Base-by-base conservation (phyloP, 2,329 filamentous ascomycete genomes). In the Davidsoniella eucalypti region DNA sequence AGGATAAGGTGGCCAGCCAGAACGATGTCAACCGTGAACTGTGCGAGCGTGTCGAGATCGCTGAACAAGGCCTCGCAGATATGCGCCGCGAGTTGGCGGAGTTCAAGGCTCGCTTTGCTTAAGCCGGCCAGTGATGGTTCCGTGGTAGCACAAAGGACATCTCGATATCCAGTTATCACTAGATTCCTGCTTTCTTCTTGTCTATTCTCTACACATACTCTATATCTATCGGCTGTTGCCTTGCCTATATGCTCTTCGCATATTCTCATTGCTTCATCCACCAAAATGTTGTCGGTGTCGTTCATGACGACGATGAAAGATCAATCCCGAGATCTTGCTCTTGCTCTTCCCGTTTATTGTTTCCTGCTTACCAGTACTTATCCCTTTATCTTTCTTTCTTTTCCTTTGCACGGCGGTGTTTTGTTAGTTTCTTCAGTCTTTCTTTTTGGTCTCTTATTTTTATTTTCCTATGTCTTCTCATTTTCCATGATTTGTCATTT, bases 61-160 rank as follows among this genome's bases (percentile, higher is more conserved):
- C 44, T 10, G 51, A 47, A 36, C 36, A 38, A 29, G 41, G 26
- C 17, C 21, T 50, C 29, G 49, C 47, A 9, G 37, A 42, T 23
- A 53, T 53, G 47, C 47, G 48, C 5, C 42, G 36, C n/a, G 52
- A 53, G 17, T 47, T 53, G 33, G 44, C 44, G 2, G 40, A 47
- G 21, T 12, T 53, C n/a, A 50, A 48, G 25, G 44, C 44, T 7
- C 33, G 41, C 39, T 29, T 53, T 37, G 6, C 36, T 16, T 53
- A 44, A 44, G 23, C 21, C 3, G 1, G 23, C n/a, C n/a, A 16
- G 43, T 12, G 23, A 16, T 29, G 18, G 43, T 16, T 14, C 12
- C 18, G 41, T 14, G 41, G 41, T 43, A 21, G 9, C 37, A 43
- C 25, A 2, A 2, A 23, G 12, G 4, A 43, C 25, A 43, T 17